phyloP scores from a whole-genome alignment of 1,284 basidiomycete genomes.

The Abortiporus biennis region DNA sequence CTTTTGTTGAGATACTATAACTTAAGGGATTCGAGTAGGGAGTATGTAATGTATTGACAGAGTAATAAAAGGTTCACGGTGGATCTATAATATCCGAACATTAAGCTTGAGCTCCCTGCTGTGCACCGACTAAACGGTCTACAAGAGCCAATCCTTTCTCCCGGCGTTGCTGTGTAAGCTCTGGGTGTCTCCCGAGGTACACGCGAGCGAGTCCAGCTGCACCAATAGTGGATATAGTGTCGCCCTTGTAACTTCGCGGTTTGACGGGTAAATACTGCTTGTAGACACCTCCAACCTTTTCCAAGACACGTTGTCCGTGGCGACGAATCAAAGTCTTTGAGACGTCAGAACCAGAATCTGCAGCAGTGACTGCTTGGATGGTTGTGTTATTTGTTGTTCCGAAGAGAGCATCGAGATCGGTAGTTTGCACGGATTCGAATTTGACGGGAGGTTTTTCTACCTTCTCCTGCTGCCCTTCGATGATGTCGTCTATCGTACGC shows the following conservation, averaged over 20 bases:
- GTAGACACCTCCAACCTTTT: slow-evolving; percentile 45
- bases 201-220: slow-evolving; percentile 10
- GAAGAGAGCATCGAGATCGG: slow-evolving; percentile 17
- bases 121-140: background rate
- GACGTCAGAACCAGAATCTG: too few relatives aligned
- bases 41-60: slow-evolving; percentile 9
- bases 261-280: slow-evolving; percentile 30
- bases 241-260: slow-evolving; percentile 7
- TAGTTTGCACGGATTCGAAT: slow-evolving; percentile 5
- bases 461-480: slow-evolving; percentile 1
- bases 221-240: slow-evolving; percentile 11
- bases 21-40: slow-evolving; percentile 2
- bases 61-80: too few relatives aligned
- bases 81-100: too few relatives aligned
- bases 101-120: slow-evolving; percentile 3
- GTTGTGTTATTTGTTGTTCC: too few relatives aligned
- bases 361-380: too few relatives aligned
- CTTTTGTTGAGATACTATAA: background rate
- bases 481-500: slow-evolving; percentile 7
- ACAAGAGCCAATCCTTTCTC: slow-evolving; percentile 16
- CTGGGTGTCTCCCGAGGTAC: slow-evolving; percentile 6
- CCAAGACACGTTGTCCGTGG: slow-evolving; percentile 24
- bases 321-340: too few relatives aligned
- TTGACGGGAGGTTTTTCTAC: background rate
- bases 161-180: slow-evolving; percentile 10